These are phyloP conservation scores for Saitozyma podzolica DNA, from an alignment of 768 basidiomycete genomes.

Conservation along the genomic window DNA sequence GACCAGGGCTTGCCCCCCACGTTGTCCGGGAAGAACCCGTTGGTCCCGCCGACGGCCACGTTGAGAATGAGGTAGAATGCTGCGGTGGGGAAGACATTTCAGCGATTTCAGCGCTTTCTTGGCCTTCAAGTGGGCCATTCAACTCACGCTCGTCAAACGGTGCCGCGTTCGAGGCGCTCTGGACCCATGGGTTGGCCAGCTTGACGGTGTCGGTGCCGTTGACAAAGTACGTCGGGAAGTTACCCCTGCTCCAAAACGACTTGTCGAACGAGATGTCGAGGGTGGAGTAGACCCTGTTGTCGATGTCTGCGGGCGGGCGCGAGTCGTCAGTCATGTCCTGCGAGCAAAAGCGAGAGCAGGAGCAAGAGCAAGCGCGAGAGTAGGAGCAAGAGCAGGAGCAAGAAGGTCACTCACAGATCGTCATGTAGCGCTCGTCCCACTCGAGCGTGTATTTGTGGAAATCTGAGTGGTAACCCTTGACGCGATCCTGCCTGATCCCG, in stretches of 20 bases:
- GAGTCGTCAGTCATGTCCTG: too few species aligned
- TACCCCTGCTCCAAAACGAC: constrained; percentile 67
- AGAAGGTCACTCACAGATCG: constrained; percentile 34
- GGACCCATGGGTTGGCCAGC: constrained; percentile 65
- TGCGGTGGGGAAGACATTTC: background rate
- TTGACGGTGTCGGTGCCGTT: background rate
- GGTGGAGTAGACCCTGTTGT: constrained; percentile 70
- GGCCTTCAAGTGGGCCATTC: too few species aligned
- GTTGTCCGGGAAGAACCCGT: constrained; percentile 62
- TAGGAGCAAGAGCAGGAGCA: too few species aligned
- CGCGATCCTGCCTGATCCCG: constrained; percentile 69
- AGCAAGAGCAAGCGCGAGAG: too few species aligned
- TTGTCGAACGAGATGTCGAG: constrained; percentile 66
- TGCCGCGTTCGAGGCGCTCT: constrained; percentile 16
- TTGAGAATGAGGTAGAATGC: constrained; percentile 5
- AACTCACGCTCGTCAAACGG: constrained; percentile 71
- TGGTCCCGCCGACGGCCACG: background rate
- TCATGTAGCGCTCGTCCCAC: constrained; percentile 68
- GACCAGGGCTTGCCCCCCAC: constrained; percentile 59
- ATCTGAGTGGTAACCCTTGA: constrained; percentile 61
- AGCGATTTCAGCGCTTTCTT: too few species aligned
- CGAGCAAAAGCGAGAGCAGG: too few species aligned
- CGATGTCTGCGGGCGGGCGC: constrained; percentile 55
- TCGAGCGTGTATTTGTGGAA: constrained; percentile 81
- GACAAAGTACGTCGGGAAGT: constrained; percentile 63